A percentile compares a stretch with the other conserved stretches of the same genome.
Evolutionary conservation across 2,329 filamentous ascomycete species (phyloP).

Genomic region (Aquanectria penicillioides): DNA sequence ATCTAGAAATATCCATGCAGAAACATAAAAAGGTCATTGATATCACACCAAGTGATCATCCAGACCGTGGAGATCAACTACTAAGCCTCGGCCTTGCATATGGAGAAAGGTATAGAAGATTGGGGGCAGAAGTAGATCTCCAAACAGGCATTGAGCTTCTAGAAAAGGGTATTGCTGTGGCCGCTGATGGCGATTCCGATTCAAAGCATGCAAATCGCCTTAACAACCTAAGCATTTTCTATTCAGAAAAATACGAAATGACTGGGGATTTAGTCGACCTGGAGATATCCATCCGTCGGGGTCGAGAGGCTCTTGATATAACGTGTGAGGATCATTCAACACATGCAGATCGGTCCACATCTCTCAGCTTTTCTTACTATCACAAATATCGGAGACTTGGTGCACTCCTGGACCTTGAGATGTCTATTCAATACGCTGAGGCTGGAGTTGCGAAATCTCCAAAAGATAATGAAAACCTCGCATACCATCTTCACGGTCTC

Average conservation of each 20-base stretch:
- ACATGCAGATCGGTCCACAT: too few relatives aligned
- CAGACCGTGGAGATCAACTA: not conserved
- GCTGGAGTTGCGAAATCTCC: too few relatives aligned
- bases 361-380: too few relatives aligned
- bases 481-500: too few relatives aligned
- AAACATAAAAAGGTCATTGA: not conserved
- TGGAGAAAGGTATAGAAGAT: not conserved
- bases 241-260: not conserved
- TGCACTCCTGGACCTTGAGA: too few relatives aligned
- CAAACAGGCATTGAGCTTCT: not conserved
- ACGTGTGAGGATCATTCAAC: not conserved
- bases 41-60: not conserved
- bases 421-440: too few relatives aligned
- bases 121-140: not conserved
- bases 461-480: too few relatives aligned
- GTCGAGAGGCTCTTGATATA: not conserved
- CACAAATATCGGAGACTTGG: too few relatives aligned
- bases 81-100: not conserved
- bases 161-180: too few relatives aligned
- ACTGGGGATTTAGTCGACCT: not conserved
- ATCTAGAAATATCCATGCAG: not conserved
- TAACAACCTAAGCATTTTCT: not conserved
- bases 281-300: not conserved
- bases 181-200: too few relatives aligned
- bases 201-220: not conserved